phyloP scores from a whole-genome alignment of 2,329 filamentous ascomycete genomes.

The Sordariomycetes sp. region DNA sequence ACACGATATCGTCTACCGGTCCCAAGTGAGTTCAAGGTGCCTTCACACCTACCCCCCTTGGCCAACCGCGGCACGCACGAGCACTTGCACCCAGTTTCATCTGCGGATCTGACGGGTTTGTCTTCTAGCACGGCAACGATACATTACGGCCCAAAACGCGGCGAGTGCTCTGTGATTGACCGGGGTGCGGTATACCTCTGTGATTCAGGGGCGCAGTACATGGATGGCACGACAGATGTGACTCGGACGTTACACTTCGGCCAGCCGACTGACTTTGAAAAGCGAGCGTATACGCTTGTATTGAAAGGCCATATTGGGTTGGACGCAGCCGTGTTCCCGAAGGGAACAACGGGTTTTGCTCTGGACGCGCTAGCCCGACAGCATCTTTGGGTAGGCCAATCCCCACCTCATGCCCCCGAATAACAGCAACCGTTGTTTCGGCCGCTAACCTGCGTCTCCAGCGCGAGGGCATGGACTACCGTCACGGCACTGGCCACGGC shows the following conservation, averaged over 20 bases:
- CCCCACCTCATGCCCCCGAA: not conserved
- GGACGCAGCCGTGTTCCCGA: constrained; percentile 80
- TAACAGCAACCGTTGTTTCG: not conserved
- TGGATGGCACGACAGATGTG: constrained; percentile 92
- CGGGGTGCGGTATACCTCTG: constrained; percentile 83
- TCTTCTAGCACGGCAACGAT: constrained; percentile 80
- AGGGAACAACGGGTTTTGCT: constrained; percentile 88
- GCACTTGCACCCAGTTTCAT: not conserved
- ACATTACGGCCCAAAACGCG: constrained; percentile 84
- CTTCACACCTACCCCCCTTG: not conserved
- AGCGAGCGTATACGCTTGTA: constrained; percentile 84
- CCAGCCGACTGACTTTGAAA: constrained; percentile 70
- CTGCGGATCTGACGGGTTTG: not conserved
- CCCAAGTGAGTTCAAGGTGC: constrained; percentile 41
- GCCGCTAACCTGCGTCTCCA: constrained; percentile 12
- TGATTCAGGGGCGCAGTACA: constrained; percentile 93
- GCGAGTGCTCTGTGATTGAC: constrained; percentile 73
- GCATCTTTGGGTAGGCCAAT: constrained; percentile 65
- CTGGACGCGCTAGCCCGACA: constrained; percentile 83
- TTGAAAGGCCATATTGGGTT: constrained; percentile 89
- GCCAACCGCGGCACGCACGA: not conserved
- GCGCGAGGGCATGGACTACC: constrained; percentile 79
- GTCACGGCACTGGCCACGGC: constrained; percentile 92
- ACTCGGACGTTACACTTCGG: constrained; percentile 92
- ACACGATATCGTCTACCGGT: constrained; percentile 92